Conservation (phyloP, 169 alveolate species). For the Babesia divergens region DNA sequence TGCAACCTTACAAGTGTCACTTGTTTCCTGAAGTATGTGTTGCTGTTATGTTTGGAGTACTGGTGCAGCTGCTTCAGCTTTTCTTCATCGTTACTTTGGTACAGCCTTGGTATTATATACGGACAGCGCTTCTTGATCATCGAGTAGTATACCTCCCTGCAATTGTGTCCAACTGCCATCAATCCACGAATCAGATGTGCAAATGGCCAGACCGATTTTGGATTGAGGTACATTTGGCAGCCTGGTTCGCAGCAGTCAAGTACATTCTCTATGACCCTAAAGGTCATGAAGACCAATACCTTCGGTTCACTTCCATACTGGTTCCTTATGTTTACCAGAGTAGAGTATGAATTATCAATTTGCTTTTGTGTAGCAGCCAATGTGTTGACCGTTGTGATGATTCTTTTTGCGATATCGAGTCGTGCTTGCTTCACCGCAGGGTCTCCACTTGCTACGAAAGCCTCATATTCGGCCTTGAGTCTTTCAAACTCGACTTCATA, state of each 20-base stretch:
- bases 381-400: slow-evolving; percentile 40
- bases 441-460: neutral
- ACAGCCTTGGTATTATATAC: slow-evolving; percentile 32
- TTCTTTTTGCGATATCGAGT: slow-evolving; percentile 19
- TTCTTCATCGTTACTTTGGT: neutral
- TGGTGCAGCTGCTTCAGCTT: slow-evolving; percentile 19
- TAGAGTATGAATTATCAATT: slow-evolving; percentile 12
- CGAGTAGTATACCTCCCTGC: slow-evolving; percentile 10
- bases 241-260: slow-evolving; percentile 58
- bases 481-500: neutral
- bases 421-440: slow-evolving; percentile 1
- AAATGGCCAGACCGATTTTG: slow-evolving; percentile 63
- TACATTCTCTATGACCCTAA: slow-evolving; percentile 42
- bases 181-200: slow-evolving; percentile 39
- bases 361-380: slow-evolving; percentile 56
- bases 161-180: neutral
- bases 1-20: slow-evolving; percentile 28
- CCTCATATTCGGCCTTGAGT: slow-evolving; percentile 4
- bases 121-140: neutral
- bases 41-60: neutral
- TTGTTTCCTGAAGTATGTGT: slow-evolving; percentile 9
- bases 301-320: slow-evolving; percentile 4
- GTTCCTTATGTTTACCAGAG: slow-evolving; percentile 1
- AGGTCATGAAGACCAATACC: slow-evolving; percentile 2
- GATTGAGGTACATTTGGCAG: slow-evolving; percentile 60